A percentile compares a stretch with the other conserved stretches of the same genome.
phyloP scores from a whole-genome alignment of 2,329 filamentous ascomycete species.

The Xylariaceae sp. region DNA sequence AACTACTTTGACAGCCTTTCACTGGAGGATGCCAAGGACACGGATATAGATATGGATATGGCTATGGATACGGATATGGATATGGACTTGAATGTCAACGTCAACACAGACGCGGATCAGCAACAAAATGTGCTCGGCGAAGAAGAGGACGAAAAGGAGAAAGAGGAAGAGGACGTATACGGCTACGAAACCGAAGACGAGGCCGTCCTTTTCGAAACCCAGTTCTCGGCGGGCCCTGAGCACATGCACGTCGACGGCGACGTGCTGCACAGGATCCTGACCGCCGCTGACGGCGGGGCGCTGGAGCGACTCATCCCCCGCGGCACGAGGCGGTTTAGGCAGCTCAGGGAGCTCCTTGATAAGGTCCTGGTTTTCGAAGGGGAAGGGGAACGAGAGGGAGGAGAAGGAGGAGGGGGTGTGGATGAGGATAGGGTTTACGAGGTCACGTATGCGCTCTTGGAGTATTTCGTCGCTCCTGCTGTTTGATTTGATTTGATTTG shows the following conservation, averaged over 20 bases:
- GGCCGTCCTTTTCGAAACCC: background rate
- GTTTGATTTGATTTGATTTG: too few relatives aligned
- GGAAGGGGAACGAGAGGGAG: background rate
- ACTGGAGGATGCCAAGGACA: too few relatives aligned
- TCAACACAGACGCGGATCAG: too few relatives aligned
- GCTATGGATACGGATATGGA: too few relatives aligned
- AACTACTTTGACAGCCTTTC: too few relatives aligned
- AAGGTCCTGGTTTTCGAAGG: background rate
- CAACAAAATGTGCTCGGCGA: too few relatives aligned
- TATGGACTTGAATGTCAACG: too few relatives aligned
- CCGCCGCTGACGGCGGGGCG: slow-evolving; percentile 37
- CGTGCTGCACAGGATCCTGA: slow-evolving; percentile 51
- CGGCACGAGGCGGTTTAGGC: slow-evolving; percentile 33
- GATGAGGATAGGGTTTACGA: slow-evolving; percentile 35
- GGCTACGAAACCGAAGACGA: too few relatives aligned
- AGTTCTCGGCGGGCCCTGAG: background rate
- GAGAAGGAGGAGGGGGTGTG: background rate
- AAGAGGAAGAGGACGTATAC: too few relatives aligned
- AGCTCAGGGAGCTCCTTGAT: slow-evolving; percentile 11
- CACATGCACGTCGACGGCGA: slow-evolving; percentile 65
- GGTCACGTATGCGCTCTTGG: slow-evolving; percentile 49
- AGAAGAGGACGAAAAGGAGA: too few relatives aligned
- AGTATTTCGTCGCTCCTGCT: slow-evolving; percentile 47
- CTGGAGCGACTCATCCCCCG: slow-evolving; percentile 34
- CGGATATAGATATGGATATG: too few relatives aligned